phyloP scores from a whole-genome alignment of 495 filamentous ascomycete genomes.

The Neurospora sp. region DNA sequence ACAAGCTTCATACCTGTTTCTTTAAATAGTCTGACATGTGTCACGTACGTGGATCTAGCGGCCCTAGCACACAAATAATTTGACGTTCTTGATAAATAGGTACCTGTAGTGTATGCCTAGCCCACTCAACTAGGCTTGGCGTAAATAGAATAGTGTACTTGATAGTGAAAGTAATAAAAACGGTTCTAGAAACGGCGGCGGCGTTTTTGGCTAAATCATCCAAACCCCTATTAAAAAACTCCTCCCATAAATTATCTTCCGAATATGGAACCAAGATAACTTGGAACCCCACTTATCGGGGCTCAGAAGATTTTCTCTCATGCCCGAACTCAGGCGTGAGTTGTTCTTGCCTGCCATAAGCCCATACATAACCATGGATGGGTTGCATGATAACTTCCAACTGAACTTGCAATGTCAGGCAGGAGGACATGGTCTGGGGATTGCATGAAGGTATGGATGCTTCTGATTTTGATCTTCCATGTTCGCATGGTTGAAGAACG shows the following conservation, averaged over 20 bases:
- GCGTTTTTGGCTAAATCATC: too few relatives aligned
- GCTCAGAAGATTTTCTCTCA: neutral
- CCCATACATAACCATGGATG: neutral
- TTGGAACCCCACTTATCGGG: neutral
- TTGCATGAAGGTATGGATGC: neutral
- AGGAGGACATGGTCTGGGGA: neutral
- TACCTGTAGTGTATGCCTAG: too few relatives aligned
- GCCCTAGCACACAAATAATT: neutral
- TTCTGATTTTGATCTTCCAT: neutral
- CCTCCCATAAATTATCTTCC: too few relatives aligned
- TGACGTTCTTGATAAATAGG: too few relatives aligned
- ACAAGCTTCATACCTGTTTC: too few relatives aligned
- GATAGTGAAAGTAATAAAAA: too few relatives aligned
- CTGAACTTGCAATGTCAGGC: neutral
- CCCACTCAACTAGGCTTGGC: too few relatives aligned
- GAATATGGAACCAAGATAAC: neutral
- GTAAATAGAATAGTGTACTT: too few relatives aligned
- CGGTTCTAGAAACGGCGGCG: too few relatives aligned
- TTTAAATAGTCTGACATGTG: too few relatives aligned
- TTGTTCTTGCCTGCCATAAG: neutral
- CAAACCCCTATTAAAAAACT: too few relatives aligned
- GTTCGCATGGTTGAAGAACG: neutral
- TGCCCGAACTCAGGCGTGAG: neutral
- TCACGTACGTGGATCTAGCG: too few relatives aligned
- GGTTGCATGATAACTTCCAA: neutral